A percentile compares a stretch with the other conserved stretches of the same genome.
These are phyloP conservation scores for Polyporus arcularius DNA, from an alignment of 768 basidiomycete species.

Conservation along the genomic window DNA sequence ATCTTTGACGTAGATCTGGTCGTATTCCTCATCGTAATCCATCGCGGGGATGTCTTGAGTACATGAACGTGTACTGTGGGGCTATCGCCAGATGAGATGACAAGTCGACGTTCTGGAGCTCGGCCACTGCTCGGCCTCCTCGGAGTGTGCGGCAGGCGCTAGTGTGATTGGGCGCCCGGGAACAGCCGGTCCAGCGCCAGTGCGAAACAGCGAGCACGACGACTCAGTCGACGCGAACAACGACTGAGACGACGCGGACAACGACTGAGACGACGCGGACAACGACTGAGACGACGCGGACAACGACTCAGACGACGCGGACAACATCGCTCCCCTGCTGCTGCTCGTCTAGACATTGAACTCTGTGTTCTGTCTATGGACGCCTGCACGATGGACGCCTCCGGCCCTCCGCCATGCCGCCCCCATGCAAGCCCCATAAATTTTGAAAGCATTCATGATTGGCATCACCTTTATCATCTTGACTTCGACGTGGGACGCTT, in stretches of 20 bases:
- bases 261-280: too few species aligned
- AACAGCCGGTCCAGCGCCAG: neutral
- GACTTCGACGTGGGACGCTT: constrained; percentile 85
- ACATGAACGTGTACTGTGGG: neutral
- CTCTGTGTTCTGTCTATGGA: constrained; percentile 9
- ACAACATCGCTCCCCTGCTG: neutral
- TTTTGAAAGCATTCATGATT: constrained; percentile 67
- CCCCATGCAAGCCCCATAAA: constrained; percentile 52
- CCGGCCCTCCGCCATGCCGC: constrained; percentile 23
- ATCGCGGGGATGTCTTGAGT: neutral
- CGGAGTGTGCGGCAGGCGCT: neutral
- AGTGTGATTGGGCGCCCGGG: constrained; percentile 7
- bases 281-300: neutral
- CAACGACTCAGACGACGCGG: constrained; percentile 6
- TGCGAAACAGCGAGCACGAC: neutral
- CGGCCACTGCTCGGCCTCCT: too few species aligned
- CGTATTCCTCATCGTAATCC: constrained; percentile 20
- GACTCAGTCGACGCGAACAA: neutral
- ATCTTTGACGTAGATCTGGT: constrained; percentile 19
- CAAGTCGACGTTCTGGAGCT: neutral
- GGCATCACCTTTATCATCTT: constrained; percentile 83
- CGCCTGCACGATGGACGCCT: constrained; percentile 4
- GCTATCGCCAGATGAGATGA: neutral
- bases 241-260: too few species aligned
- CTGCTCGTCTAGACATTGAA: neutral